These are phyloP conservation scores for Nakaseomyces delphensis DNA, from an alignment of 1,139 yeast species.

Conservation along the genomic window DNA sequence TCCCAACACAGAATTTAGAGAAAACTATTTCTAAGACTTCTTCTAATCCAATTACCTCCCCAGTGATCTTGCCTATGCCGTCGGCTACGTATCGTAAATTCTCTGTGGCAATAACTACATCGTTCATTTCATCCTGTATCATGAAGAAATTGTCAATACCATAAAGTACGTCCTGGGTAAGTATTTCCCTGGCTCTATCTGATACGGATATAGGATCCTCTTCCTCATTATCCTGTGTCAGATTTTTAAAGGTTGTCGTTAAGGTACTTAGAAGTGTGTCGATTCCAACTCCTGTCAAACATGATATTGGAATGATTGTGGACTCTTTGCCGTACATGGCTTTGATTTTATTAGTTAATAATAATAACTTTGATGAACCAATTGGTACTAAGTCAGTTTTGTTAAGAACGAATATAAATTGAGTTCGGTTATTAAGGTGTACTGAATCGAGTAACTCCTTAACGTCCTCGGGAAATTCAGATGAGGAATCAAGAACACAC, in stretches of 20 bases:
- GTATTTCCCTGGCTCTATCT: slow-evolving; percentile 62
- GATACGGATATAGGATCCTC: slow-evolving; percentile 64
- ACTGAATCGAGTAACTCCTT: slow-evolving; percentile 20
- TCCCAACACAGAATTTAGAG: slow-evolving; percentile 89
- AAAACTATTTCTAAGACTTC: slow-evolving; percentile 88
- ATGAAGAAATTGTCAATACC: slow-evolving; percentile 57
- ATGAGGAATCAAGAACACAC: slow-evolving; percentile 37
- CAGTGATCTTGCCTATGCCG: slow-evolving; percentile 89
- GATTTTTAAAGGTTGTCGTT: slow-evolving; percentile 38
- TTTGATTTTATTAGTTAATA: slow-evolving; percentile 19
- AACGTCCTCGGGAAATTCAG: slow-evolving; percentile 16
- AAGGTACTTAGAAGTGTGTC: slow-evolving; percentile 36
- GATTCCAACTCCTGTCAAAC: slow-evolving; percentile 52
- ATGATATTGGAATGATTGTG: slow-evolving; percentile 46
- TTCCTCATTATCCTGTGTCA: slow-evolving; percentile 39
- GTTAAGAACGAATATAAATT: slow-evolving; percentile 44
- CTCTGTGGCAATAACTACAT: slow-evolving; percentile 76
- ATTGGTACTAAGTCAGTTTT: slow-evolving; percentile 49
- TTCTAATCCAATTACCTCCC: slow-evolving; percentile 80
- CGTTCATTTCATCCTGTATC: slow-evolving; percentile 45
- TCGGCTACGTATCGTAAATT: slow-evolving; percentile 65
- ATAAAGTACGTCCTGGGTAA: slow-evolving; percentile 60
- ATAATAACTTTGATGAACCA: slow-evolving; percentile 18
- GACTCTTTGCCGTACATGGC: slow-evolving; percentile 13
- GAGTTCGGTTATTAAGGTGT: slow-evolving; percentile 32